Percentiles rank a stretch among this genome's conserved stretches.
These are phyloP conservation scores for Globisporangium parvum DNA, from an alignment of 352 stramenopile genomes.

Conservation along the genomic window DNA sequence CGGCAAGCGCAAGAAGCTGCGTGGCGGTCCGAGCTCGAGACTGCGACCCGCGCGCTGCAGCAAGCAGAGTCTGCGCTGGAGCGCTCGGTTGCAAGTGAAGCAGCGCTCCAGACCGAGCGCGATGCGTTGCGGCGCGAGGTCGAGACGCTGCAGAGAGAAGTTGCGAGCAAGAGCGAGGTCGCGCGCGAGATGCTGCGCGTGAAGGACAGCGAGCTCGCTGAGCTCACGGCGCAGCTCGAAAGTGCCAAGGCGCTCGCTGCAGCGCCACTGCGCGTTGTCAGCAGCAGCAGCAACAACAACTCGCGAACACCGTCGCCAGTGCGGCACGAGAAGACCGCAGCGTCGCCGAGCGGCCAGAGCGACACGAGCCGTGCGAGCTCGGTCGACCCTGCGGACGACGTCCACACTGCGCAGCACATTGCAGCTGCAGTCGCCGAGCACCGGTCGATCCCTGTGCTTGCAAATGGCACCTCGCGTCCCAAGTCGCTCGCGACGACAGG, in stretches of 20 bases:
- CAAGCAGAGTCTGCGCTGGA: conserved; percentile 19
- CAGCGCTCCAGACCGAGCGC: conserved; percentile 27
- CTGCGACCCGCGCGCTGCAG: conserved; percentile 27
- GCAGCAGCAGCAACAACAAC: conserved; percentile 9
- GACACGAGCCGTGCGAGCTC: conserved; percentile 27
- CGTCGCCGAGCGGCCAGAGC: conserved; percentile 30
- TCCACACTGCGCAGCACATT: conserved; percentile 31
- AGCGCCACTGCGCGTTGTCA: conserved; percentile 13
- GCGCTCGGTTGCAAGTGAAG: conserved; percentile 22
- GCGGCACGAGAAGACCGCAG: conserved; percentile 31
- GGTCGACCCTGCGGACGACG: conserved; percentile 20
- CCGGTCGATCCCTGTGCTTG: conserved; percentile 33
- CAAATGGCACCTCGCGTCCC: not conserved
- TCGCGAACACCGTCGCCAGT: conserved; percentile 17
- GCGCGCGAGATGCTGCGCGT: conserved; percentile 35
- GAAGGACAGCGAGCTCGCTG: conserved; percentile 46
- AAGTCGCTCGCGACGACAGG: too few relatives aligned
- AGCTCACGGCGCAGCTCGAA: conserved; percentile 48
- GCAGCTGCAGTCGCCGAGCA: conserved; percentile 35
- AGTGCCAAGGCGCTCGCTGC: conserved; percentile 9
- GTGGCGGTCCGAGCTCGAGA: conserved; percentile 24
- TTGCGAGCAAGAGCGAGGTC: conserved; percentile 28
- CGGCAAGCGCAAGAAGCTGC: conserved; percentile 18
- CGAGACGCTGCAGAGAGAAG: conserved; percentile 25
- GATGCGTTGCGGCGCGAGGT: conserved; percentile 26